Percentiles rank a stretch among this genome's conserved stretches.
Evolutionary conservation across 2,329 filamentous ascomycete genomes (phyloP).

Genomic region (Colletotrichum brevisporum): DNA sequence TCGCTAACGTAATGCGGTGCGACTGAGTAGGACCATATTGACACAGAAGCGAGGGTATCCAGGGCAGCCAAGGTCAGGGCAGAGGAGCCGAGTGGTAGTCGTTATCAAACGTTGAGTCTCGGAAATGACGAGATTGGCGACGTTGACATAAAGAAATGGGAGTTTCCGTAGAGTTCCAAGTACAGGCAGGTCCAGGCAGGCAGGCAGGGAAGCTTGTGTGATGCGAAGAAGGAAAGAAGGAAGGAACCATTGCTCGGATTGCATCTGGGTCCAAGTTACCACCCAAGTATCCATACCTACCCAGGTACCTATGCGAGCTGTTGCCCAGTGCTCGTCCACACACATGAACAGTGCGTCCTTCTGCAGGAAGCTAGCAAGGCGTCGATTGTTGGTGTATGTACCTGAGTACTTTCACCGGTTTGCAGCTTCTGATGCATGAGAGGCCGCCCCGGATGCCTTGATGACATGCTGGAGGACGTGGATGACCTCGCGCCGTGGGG

Average conservation of each 20-base stretch:
- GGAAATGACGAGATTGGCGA: constrained; percentile 17
- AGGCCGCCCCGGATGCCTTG: background rate
- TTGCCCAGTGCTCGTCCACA: background rate
- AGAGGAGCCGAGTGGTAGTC: constrained; percentile 7
- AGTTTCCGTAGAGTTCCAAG: background rate
- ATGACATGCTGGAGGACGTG: constrained; percentile 23
- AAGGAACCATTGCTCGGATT: constrained; percentile 18
- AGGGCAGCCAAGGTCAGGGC: background rate
- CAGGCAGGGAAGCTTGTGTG: constrained; percentile 10
- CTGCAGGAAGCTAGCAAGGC: constrained; percentile 8
- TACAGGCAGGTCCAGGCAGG: constrained; percentile 21
- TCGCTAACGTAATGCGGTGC: constrained; percentile 33
- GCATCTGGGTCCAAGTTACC: constrained; percentile 22
- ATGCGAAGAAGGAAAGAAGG: background rate
- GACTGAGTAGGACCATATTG: constrained; percentile 23
- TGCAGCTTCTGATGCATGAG: background rate
- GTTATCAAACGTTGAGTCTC: background rate
- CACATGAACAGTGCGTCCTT: background rate
- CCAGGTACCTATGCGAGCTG: background rate
- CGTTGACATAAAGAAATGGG: constrained; percentile 29
- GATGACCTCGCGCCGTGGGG: constrained; percentile 10
- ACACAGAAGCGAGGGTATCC: constrained; percentile 13
- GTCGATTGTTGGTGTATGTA: background rate
- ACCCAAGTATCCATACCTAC: background rate
- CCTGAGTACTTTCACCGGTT: background rate